Conservation (phyloP, 176 grass and related monocot species). For the Oryza meyeriana region DNA sequence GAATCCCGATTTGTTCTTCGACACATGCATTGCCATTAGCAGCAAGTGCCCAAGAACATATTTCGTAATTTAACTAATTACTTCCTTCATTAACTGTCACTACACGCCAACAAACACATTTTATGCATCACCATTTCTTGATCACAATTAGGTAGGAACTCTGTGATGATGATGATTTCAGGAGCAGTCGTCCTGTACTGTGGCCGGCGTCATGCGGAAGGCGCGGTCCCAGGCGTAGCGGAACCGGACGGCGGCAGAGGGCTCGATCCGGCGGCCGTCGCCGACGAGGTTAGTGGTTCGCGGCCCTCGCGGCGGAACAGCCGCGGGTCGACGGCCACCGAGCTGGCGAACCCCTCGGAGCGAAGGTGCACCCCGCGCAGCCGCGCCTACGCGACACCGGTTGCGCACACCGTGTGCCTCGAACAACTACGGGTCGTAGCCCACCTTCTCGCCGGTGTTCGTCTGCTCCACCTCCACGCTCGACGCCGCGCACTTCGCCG, state of each 20-base stretch:
- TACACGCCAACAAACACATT: not conserved
- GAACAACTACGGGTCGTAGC: conserved; percentile 59
- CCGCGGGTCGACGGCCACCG: conserved; percentile 50
- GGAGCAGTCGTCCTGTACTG: conserved; percentile 46
- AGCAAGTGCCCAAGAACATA: not conserved
- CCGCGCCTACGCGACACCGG: conserved; percentile 47
- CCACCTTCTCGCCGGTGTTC: conserved; percentile 47
- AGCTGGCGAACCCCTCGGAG: conserved; percentile 70
- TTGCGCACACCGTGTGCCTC: conserved; percentile 71
- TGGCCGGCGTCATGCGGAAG: conserved; percentile 56
- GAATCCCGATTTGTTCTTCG: not conserved
- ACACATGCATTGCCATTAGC: not conserved
- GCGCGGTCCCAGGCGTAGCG: conserved; percentile 71
- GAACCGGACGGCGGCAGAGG: conserved; percentile 35
- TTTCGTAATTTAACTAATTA: not conserved
- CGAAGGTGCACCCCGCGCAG: conserved; percentile 36
- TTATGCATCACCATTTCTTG: not conserved
- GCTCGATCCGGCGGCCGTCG: conserved; percentile 42
- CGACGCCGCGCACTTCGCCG: conserved; percentile 30
- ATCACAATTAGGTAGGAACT: no score
- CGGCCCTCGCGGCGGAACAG: conserved; percentile 38
- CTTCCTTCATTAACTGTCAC: not conserved
- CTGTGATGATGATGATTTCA: not conserved
- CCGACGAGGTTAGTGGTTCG: conserved; percentile 58
- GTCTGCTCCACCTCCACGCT: conserved; percentile 50